Conservation (phyloP, 345 rosid genomes). For the Syzygium aromaticum region DNA sequence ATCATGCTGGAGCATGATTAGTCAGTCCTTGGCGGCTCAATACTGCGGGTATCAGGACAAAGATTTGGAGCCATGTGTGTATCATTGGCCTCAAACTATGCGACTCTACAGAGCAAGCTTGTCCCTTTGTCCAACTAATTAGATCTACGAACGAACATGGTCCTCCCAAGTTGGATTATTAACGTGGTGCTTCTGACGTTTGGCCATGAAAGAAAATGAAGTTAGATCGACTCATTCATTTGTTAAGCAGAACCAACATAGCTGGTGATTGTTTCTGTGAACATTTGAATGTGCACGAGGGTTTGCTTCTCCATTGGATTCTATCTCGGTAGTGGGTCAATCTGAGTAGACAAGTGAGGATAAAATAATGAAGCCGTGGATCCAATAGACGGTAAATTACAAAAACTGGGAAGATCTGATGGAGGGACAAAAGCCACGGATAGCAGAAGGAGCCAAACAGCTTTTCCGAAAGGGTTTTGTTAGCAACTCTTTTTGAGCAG, state of each 20-base stretch:
- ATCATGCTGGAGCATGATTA: neutral
- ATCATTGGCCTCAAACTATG: neutral
- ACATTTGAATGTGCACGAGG: neutral
- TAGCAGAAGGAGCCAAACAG: constrained; percentile 24
- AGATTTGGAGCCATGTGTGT: neutral
- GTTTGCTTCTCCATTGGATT: constrained; percentile 2
- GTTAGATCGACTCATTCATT: neutral
- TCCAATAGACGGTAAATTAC: neutral
- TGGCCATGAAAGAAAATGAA: neutral
- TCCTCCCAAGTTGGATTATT: neutral
- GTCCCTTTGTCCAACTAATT: neutral
- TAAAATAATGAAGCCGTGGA: neutral
- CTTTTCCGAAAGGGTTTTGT: neutral
- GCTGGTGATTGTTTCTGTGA: neutral
- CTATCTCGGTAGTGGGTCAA: constrained; percentile 1
- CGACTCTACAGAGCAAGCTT: neutral
- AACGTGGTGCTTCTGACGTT: neutral
- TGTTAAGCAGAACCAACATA: neutral
- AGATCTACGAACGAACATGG: neutral
- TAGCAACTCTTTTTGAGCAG: neutral
- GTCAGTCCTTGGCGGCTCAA: neutral
- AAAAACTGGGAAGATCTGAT: neutral
- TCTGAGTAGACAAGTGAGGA: neutral
- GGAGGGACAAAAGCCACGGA: constrained; percentile 13
- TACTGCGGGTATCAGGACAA: neutral